Percentiles rank a stretch among this genome's conserved stretches.
phyloP scores from a whole-genome alignment of 2,329 filamentous ascomycete species.

The Fusarium udum region DNA sequence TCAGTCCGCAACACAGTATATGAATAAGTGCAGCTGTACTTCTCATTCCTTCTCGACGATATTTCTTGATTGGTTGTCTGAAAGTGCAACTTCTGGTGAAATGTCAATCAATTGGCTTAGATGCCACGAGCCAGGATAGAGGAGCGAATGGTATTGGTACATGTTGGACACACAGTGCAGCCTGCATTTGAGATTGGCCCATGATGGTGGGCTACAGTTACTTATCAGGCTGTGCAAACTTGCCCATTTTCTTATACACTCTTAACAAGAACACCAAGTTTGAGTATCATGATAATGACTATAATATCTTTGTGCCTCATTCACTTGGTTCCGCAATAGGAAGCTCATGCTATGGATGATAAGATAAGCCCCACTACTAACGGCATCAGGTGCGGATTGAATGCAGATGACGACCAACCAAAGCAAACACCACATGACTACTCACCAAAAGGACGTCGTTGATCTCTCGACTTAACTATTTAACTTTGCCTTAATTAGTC shows the following conservation, averaged over 20 bases:
- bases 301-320: neutral
- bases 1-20: fast-evolving
- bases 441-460: neutral
- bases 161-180: neutral
- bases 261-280: neutral
- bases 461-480: neutral
- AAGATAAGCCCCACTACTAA: conserved; percentile 32
- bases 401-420: conserved; percentile 11
- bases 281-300: neutral
- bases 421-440: conserved; percentile 18
- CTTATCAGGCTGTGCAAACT: neutral
- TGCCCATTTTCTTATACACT: neutral
- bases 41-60: neutral
- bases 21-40: neutral
- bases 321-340: conserved; percentile 4
- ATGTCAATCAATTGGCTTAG: neutral
- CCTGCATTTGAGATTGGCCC: neutral
- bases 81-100: neutral
- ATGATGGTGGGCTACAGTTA: neutral
- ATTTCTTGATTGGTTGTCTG: neutral
- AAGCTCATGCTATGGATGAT: conserved; percentile 12
- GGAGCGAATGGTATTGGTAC: neutral
- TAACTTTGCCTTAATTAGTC: neutral
- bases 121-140: neutral
- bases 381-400: neutral